Evolutionary conservation across 495 filamentous ascomycete species (phyloP).

Genomic region (Lasiosphaeriaceae sp.): DNA sequence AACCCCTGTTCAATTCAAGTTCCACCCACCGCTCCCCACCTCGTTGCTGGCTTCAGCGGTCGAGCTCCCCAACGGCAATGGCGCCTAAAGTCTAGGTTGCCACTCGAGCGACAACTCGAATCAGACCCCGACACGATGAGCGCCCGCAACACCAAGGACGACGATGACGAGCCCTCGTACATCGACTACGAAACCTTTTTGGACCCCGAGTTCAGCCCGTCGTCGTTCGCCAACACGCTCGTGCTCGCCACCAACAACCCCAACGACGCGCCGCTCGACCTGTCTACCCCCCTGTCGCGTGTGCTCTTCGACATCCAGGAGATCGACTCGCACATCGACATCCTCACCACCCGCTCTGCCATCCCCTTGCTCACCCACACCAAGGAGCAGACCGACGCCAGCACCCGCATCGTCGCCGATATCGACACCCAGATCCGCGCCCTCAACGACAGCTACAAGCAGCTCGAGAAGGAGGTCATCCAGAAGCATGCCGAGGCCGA

Average conservation of each 20-base stretch:
- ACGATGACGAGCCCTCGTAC: constrained; percentile 67
- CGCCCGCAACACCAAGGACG: constrained; percentile 18
- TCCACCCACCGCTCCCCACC: too few relatives aligned
- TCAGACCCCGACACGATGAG: constrained; percentile 13
- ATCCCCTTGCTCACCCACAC: constrained; percentile 80
- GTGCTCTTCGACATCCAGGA: constrained; percentile 97
- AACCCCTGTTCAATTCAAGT: too few relatives aligned
- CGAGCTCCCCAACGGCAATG: too few relatives aligned
- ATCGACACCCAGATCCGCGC: constrained; percentile 71
- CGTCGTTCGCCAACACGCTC: constrained; percentile 81
- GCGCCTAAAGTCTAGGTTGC: too few relatives aligned
- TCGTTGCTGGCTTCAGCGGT: too few relatives aligned
- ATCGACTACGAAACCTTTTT: constrained; percentile 95
- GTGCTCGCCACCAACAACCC: constrained; percentile 89
- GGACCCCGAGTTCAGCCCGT: constrained; percentile 73
- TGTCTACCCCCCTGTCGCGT: constrained; percentile 87
- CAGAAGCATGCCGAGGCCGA: constrained; percentile 78
- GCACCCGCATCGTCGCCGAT: constrained; percentile 62
- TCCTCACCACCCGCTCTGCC: constrained; percentile 78
- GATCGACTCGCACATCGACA: constrained; percentile 91
- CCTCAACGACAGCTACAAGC: constrained; percentile 77
- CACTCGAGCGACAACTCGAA: too few relatives aligned
- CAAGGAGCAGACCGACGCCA: constrained; percentile 63
- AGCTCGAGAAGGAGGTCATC: constrained; percentile 77
- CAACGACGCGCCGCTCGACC: constrained; percentile 82